A percentile compares a stretch with the other conserved stretches of the same genome.
phyloP scores from a whole-genome alignment of 2,329 filamentous ascomycete genomes.

The Aspergillus bombycis region DNA sequence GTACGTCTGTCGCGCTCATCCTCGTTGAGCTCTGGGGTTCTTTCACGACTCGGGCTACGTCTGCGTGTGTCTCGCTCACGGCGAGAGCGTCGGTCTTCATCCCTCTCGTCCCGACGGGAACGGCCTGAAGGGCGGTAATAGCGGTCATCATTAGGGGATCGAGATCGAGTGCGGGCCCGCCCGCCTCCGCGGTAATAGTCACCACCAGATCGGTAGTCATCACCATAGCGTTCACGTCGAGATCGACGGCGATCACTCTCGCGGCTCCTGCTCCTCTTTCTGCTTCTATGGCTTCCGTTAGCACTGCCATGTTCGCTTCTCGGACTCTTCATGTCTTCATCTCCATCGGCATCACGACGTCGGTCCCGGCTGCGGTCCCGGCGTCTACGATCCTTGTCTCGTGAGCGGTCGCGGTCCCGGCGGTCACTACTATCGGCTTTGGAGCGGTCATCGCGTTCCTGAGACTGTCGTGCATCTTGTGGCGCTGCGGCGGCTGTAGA shows the following conservation, averaged over 20 bases:
- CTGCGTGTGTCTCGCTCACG: slow-evolving; percentile 54
- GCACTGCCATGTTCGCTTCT: slow-evolving; percentile 74
- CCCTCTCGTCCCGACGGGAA: slow-evolving; percentile 52
- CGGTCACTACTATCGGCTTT: slow-evolving; percentile 60
- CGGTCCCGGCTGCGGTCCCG: slow-evolving; percentile 63
- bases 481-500: slow-evolving; percentile 68
- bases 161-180: slow-evolving; percentile 69
- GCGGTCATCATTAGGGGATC: slow-evolving; percentile 67
- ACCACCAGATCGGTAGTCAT: slow-evolving; percentile 59
- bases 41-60: slow-evolving; percentile 48
- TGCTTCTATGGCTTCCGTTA: slow-evolving; percentile 73
- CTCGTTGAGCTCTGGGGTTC: slow-evolving; percentile 74
- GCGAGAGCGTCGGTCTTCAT: slow-evolving; percentile 53
- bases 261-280: slow-evolving; percentile 76
- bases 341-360: slow-evolving; percentile 55
- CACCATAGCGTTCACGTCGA: slow-evolving; percentile 68
- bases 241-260: slow-evolving; percentile 74
- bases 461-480: slow-evolving; percentile 41
- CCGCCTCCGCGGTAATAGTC: slow-evolving; percentile 72
- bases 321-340: slow-evolving; percentile 66
- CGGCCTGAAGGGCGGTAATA: slow-evolving; percentile 57
- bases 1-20: slow-evolving; percentile 96
- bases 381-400: slow-evolving; percentile 61
- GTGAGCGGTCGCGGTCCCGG: slow-evolving; percentile 60
- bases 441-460: slow-evolving; percentile 62